Evolutionary conservation across 1,139 yeast genomes (phyloP), one percentile per base, ranked within the genome.

Genomic region (Kodamaea arcana): DNA sequence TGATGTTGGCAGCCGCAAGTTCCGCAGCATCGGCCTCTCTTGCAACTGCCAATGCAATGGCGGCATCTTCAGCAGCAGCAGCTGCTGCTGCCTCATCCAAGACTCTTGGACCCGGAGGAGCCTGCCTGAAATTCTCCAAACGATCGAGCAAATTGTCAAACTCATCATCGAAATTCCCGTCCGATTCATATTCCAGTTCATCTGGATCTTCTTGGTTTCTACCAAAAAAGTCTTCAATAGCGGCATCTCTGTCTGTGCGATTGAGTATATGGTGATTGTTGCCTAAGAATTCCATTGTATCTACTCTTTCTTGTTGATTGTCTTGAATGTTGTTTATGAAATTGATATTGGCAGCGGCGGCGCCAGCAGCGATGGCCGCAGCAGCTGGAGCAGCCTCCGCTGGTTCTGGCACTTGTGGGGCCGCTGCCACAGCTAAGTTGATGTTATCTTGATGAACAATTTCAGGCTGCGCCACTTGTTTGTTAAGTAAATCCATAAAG

Each of bases 401-500:
- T 13, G 9, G 17, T 7, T 24, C 11, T n/a, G 7, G 7, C 14
- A 24, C 15, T 20, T 20, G 10, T 8, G 23, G 23, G 23, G 8
- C 10, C 23, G 8, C 23, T 20, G 8, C n/a, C 9, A 18, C 22
- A 6, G 22, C 22, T 18, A 7, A 6, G 9, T 18, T 18, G 6
- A 18, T 18, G n/a, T n/a, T n/a, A n/a, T n/a, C n/a, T 7, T 6
- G 9, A 18, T 18, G 6, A 6, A 18, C 6, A 18, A 42, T 21
- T 31, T 36, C 14, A 39, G 43, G 23, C 21, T 35, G 11, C 24
- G 9, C 24, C 28, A 27, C 9, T 18, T 18, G 58, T 58, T 36
- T 60, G 53, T 38, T 58, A 58, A 67, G 54, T 58, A 67, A 54
- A 35, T 68, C 72, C 13, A 60, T 58, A 42, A 69, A 55, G 33